Evolutionary conservation across 192 early-diverging fungal genomes (phyloP).

Genomic region (Endogone sp.): DNA sequence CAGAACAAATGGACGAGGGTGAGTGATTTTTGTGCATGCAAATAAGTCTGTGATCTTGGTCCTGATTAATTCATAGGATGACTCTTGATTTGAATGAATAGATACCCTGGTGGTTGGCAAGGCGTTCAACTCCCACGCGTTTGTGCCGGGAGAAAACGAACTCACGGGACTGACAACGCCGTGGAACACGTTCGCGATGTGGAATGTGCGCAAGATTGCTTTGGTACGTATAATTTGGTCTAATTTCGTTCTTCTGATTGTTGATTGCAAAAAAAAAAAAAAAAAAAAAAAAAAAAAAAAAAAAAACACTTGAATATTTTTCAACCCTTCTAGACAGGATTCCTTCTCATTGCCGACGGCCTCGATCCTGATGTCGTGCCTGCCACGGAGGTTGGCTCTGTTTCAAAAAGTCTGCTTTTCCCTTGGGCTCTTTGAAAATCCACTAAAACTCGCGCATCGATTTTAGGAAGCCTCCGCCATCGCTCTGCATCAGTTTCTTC

Average conservation of each 20-base stretch:
- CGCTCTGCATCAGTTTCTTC: neutral
- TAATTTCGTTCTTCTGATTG: too few relatives aligned
- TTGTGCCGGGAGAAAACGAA: neutral
- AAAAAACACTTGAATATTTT: too few relatives aligned
- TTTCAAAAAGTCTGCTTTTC: neutral
- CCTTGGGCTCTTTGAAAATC: neutral
- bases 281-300: too few relatives aligned
- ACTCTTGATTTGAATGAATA: neutral
- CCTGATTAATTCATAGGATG: too few relatives aligned
- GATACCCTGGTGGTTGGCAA: conserved; percentile 5
- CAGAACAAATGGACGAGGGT: neutral
- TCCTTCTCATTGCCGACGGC: neutral
- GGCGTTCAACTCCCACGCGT: neutral
- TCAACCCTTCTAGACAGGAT: neutral
- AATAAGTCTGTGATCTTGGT: too few relatives aligned
- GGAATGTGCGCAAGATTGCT: neutral
- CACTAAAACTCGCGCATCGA: neutral
- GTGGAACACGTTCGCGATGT: conserved; percentile 2
- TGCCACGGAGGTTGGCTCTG: neutral
- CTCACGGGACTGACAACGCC: neutral
- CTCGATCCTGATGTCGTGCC: neutral
- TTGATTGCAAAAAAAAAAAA: too few relatives aligned
- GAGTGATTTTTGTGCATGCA: neutral
- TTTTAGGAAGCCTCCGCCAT: neutral
- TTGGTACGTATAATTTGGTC: too few relatives aligned